phyloP scores from a whole-genome alignment of 495 filamentous ascomycete genomes.

The Platismatia glauca region DNA sequence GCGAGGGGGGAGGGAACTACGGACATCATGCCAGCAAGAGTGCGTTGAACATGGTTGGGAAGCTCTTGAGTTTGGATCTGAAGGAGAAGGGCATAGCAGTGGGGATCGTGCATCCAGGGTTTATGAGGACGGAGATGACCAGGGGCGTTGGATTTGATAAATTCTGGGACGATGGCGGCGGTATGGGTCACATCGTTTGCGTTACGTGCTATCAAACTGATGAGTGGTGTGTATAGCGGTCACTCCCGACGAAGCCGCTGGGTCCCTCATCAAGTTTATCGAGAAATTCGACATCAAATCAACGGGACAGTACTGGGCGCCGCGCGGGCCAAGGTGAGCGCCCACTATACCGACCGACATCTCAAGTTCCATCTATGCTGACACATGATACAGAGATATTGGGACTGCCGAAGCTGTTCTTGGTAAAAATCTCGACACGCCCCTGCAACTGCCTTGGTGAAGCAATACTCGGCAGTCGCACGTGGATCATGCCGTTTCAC shows the following conservation, averaged over 20 bases:
- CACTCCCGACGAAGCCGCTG: conserved; percentile 56
- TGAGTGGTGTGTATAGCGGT: conserved; percentile 39
- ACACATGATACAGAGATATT: conserved; percentile 47
- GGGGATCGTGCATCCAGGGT: conserved; percentile 61
- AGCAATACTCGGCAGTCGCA: not conserved
- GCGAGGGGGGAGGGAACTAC: conserved; percentile 63
- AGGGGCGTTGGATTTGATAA: conserved; percentile 61
- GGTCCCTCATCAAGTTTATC: conserved; percentile 51
- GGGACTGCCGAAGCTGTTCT: conserved; percentile 56
- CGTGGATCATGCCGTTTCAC: not conserved
- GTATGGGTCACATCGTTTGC: conserved; percentile 31
- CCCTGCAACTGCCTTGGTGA: conserved; percentile 64
- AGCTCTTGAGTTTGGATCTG: conserved; percentile 58
- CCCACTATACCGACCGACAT: not conserved
- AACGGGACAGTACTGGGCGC: conserved; percentile 65
- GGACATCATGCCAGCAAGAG: conserved; percentile 66
- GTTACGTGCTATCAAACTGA: not conserved
- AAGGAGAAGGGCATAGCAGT: conserved; percentile 55
- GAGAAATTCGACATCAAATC: conserved; percentile 55
- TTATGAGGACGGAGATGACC: conserved; percentile 71
- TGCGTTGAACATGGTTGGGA: conserved; percentile 67
- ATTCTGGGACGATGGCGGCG: conserved; percentile 58
- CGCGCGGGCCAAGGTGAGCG: conserved; percentile 52
- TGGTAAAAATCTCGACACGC: conserved; percentile 51
- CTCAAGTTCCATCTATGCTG: conserved; percentile 1